Conservation (phyloP, 148 eudicot genomes). For the Talinum fruticosum region DNA sequence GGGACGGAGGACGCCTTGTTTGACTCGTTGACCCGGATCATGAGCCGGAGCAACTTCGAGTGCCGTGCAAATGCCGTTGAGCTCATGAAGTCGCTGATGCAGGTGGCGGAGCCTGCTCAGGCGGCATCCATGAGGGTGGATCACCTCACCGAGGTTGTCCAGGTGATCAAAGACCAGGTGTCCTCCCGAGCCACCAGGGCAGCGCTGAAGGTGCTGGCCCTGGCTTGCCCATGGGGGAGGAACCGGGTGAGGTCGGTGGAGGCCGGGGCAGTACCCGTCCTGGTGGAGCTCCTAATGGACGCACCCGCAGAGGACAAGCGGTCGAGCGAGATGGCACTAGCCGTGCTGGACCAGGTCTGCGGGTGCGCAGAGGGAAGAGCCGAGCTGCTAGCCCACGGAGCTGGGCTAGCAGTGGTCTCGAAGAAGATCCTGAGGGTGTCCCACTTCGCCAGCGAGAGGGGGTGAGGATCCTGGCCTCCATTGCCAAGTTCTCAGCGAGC, state of each 20-base stretch:
- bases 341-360: slow-evolving; percentile 49
- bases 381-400: slow-evolving; percentile 50
- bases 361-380: slow-evolving; percentile 74
- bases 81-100: slow-evolving; percentile 39
- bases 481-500: slow-evolving; percentile 42
- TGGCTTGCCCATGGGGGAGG: slow-evolving; percentile 46
- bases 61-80: slow-evolving; percentile 47
- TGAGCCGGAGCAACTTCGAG: slow-evolving; percentile 28
- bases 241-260: slow-evolving; percentile 51
- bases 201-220: slow-evolving; percentile 41
- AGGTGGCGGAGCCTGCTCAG: slow-evolving; percentile 41
- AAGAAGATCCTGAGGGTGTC: slow-evolving; percentile 76
- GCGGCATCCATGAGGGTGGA: slow-evolving; percentile 25
- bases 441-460: slow-evolving; percentile 46
- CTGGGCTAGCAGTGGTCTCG: slow-evolving; percentile 67
- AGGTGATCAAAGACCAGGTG: slow-evolving; percentile 40
- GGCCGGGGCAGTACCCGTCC: slow-evolving; percentile 30
- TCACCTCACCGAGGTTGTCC: slow-evolving; percentile 41
- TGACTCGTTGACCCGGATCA: slow-evolving; percentile 9
- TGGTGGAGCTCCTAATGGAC: slow-evolving; percentile 48
- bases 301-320: slow-evolving; percentile 29
- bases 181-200: slow-evolving; percentile 46
- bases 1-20: slow-evolving; percentile 13
- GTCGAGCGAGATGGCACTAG: slow-evolving; percentile 44
- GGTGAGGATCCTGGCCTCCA: slow-evolving; percentile 47